Base-by-base conservation (phyloP, 768 basidiomycete species). In the Boletus huronensis region DNA sequence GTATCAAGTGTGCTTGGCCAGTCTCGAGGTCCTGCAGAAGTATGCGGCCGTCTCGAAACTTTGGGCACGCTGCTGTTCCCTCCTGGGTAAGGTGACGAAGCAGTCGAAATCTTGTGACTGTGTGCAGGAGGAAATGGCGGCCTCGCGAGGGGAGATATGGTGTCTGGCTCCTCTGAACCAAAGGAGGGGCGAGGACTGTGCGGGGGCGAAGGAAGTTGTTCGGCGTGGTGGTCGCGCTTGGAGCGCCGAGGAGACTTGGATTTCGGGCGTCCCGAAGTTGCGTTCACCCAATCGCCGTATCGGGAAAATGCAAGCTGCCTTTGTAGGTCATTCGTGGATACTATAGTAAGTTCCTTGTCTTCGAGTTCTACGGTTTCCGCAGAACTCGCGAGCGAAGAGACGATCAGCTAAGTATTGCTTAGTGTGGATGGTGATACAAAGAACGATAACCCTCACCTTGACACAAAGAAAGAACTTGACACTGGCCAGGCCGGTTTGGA, bases 21-120 rank as follows among this genome's bases (percentile, higher is more conserved):
- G 64, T 88, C 87, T 54, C 84, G 74, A 26, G 82, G 83, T 13
- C 87, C 87, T n/a, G 85, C 85, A 54, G 84, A 85, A 23, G 87
- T 89, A 64, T 90, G 87, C 32, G 87, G 87, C 43, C 87, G 72
- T 54, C 83, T 76, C 36, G 72, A 66, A 41, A 68, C 53, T 59
- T 67, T 75, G 59, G 52, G 53, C 55, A 62, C 72, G 54, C 52
- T 66, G 19, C 60, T 58, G 58, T 56, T 63, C 60, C 59, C 64
- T 44, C 36, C 57, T 42, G 65, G 59, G 57, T 70, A 68, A 50
- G 73, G 70, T 17, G 65, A 64, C 11, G 71, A 69, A 40, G 62
- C 61, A 21, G 58, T 71, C 16, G 69, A 72, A 23, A 70, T 47
- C 14, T 68, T 70, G 50, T 70, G 55, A 29, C 29, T 41, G 40